Conservation (phyloP, 2,329 filamentous ascomycete genomes). For the Emericellopsis atlantica region DNA sequence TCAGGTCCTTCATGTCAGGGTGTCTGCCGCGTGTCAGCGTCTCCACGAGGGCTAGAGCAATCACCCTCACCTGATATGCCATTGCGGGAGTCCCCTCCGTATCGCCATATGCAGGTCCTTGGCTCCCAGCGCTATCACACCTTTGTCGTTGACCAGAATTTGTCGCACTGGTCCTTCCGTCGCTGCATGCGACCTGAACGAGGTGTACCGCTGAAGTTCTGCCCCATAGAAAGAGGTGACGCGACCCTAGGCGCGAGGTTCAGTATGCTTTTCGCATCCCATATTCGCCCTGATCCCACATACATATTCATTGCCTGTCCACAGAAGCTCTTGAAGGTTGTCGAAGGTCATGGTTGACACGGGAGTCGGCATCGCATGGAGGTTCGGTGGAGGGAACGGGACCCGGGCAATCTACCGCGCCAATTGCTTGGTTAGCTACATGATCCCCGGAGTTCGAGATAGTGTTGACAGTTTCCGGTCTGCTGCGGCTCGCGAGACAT, state of each 20-base stretch:
- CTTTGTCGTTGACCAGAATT: slow-evolving; percentile 81
- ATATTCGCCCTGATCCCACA: slow-evolving; percentile 13
- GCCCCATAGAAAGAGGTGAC: slow-evolving; percentile 79
- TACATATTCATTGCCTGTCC: slow-evolving; percentile 87
- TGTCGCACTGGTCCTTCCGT: slow-evolving; percentile 74
- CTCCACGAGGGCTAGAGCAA: not conserved
- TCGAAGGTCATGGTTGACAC: slow-evolving; percentile 83
- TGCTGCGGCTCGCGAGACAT: not conserved
- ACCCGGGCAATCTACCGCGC: slow-evolving; percentile 59
- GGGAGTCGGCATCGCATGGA: slow-evolving; percentile 56
- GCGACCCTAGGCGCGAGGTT: slow-evolving; percentile 48
- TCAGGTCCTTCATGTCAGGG: slow-evolving; percentile 71
- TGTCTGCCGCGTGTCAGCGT: slow-evolving; percentile 28
- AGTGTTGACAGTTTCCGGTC: too few relatives aligned
- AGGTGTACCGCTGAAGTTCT: slow-evolving; percentile 81
- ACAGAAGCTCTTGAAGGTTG: slow-evolving; percentile 76
- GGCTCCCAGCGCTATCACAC: slow-evolving; percentile 73
- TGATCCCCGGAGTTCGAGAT: too few relatives aligned
- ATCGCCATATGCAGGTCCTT: slow-evolving; percentile 82
- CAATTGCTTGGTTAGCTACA: slow-evolving; percentile 4
- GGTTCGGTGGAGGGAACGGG: slow-evolving; percentile 64
- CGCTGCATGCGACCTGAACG: slow-evolving; percentile 65
- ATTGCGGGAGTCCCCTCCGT: slow-evolving; percentile 70
- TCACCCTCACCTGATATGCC: slow-evolving; percentile 62
- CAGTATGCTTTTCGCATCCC: too few relatives aligned